Conservation (phyloP, 1,284 basidiomycete species). For the Trametes pubescens region DNA sequence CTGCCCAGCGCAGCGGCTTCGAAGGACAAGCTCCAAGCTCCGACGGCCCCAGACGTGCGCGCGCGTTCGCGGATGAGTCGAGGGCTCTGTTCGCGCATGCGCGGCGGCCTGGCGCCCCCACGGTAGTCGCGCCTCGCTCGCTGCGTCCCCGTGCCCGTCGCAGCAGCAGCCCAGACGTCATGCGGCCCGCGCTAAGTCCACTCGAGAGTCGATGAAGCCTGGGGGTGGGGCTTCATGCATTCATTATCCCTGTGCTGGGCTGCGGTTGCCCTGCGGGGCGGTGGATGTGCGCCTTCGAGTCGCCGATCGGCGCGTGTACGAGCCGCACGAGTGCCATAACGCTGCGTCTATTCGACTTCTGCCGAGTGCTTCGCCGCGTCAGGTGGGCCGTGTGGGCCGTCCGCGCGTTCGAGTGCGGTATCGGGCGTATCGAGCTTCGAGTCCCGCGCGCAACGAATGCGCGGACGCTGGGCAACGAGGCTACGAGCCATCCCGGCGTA, state of each 20-base stretch:
- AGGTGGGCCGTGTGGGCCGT: conserved; percentile 10
- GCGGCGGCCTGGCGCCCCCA: conserved; percentile 13
- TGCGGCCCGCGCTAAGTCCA: not conserved
- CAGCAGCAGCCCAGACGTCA: conserved; percentile 2
- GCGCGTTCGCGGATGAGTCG: conserved; percentile 28
- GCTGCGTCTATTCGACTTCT: conserved; percentile 22
- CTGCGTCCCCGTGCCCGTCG: conserved; percentile 20
- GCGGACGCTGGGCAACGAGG: conserved; percentile 17
- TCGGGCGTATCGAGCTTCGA: conserved; percentile 2
- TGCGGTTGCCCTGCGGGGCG: not conserved
- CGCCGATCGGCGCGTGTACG: conserved; percentile 15
- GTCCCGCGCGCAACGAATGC: not conserved
- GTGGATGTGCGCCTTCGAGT: conserved; percentile 3
- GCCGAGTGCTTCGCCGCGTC: conserved; percentile 18
- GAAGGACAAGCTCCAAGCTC: conserved; percentile 27
- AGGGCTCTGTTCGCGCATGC: conserved; percentile 25
- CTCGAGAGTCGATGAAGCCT: not conserved
- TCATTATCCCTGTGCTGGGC: not conserved
- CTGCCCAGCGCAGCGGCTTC: conserved; percentile 14
- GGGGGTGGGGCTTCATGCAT: not conserved
- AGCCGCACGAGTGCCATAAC: conserved; percentile 18
- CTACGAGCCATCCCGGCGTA: conserved; percentile 10
- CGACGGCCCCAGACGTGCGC: conserved; percentile 14
- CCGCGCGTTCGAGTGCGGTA: not conserved
- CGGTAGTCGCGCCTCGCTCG: conserved; percentile 22